phyloP scores from a whole-genome alignment of 2,329 filamentous ascomycete genomes.

The Xylaria sp. region DNA sequence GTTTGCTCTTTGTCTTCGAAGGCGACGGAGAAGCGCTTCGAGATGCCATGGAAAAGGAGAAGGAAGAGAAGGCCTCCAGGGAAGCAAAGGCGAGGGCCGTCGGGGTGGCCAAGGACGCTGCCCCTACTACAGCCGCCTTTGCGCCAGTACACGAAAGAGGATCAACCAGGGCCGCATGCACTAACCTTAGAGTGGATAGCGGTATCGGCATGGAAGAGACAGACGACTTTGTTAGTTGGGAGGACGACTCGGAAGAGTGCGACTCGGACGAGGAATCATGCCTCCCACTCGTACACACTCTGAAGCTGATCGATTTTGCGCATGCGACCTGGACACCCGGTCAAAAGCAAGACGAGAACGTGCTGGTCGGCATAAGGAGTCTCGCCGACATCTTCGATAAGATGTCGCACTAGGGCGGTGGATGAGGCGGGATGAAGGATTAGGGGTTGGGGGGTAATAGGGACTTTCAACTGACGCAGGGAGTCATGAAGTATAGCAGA shows the following conservation, averaged over 20 bases:
- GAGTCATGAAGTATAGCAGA: constrained; percentile 8
- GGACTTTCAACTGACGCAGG: constrained; percentile 6
- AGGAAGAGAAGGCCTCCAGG: constrained; percentile 48
- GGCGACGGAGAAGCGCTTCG: constrained; percentile 61
- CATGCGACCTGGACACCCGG: constrained; percentile 85
- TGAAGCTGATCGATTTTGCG: constrained; percentile 96
- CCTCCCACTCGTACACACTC: constrained; percentile 62
- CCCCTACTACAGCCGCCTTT: not conserved
- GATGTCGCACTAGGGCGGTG: constrained; percentile 46
- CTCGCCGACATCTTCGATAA: constrained; percentile 72
- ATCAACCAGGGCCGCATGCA: constrained; percentile 21
- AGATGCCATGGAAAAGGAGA: constrained; percentile 57
- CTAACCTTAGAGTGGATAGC: constrained; percentile 56
- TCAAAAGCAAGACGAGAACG: constrained; percentile 83
- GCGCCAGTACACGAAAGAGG: constrained; percentile 29
- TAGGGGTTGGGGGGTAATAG: not conserved
- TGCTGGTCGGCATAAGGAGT: constrained; percentile 72
- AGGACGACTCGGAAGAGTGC: constrained; percentile 53
- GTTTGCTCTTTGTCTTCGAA: constrained; percentile 66
- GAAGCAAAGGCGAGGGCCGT: constrained; percentile 54
- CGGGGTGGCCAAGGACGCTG: constrained; percentile 13
- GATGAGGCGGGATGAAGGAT: not conserved
- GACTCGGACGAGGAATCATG: constrained; percentile 56
- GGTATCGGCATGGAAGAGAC: constrained; percentile 53
- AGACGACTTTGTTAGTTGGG: constrained; percentile 39